Base-by-base conservation (phyloP, 257 asterid genomes). In the Penstemon eatonii region DNA sequence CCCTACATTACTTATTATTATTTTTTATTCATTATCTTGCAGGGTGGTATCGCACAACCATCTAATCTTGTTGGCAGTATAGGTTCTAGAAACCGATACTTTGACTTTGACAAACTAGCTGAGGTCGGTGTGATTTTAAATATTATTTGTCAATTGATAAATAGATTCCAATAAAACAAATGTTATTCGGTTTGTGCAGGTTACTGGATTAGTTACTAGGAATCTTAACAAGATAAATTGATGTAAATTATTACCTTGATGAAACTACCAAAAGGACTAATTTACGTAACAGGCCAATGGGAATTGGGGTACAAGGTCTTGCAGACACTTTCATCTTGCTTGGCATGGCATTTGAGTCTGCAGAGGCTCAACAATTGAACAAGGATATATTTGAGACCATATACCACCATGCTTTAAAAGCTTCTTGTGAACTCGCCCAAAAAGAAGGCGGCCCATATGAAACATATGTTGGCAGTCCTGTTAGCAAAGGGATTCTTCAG, bases 341-440 rank as follows among this genome's bases (percentile, higher is more conserved):
- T 60, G 99, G 99, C 71, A 91, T 94, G 97, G 73, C 99, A 70
- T 94, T 94, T 81, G 99, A 94, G 71, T 94, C 99, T 43, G 88
- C 82, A n/a, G 99, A 94, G 96, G 99, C 99, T 73, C 96, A 91
- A 61, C 92, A 93, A 79, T 82, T 93, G 73, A 93, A 93, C 81
- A 93, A 82, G 81, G 99, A 85, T 69, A 90, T 93, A 60, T 94
- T 91, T 80, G 99, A 94, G 86, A 87, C 97, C 66, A 94, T 91
- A 66, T 94, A 94, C 78, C 87, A 94, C 79, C 87, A 90, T 81
- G 97, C 99, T 40, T 61, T 94, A 49, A 83, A 86, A 74, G 95
- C 96, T 68, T 94, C 99, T 33, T 85, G 91, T 68, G 96, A 89
- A 57, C 81, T 94, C 45, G 96, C 99, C 72, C 77, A 67, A 41